Evolutionary conservation across 2,329 filamentous ascomycete genomes (phyloP), one percentile per base, ranked within the genome.

Genomic region (Arthrobotrys sphaeroides): DNA sequence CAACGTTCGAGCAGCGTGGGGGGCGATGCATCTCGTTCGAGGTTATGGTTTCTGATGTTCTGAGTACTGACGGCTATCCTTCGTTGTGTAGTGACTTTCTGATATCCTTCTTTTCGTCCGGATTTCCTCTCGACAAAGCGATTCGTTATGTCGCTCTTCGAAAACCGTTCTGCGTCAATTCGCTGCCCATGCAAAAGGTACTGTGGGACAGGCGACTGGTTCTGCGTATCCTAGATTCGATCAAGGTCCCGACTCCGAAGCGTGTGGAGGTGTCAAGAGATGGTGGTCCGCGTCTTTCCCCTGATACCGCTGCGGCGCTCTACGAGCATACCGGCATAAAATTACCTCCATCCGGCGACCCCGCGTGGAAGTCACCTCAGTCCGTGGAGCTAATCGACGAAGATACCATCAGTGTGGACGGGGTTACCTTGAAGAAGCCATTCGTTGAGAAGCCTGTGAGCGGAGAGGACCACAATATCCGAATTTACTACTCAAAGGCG

Each of bases 361-460:
- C 83, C 4, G 82, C 83, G 69, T 80, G 79, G 79, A 80, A 79
- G 45, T 70, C 79, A 24, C 90, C 90, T 1, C 85, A 88, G 62
- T 90, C 88, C 76, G 90, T 99, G 4, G 90, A 95, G 80, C 85
- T 99, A 78, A 94, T 98, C 77, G 90, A 96, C 78, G 92, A 92
- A 26, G 94, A 99, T 81, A 90, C 91, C 3, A 86, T 99, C 65
- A 89, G 90, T 43, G 94, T 99, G 7, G 94, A 99, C 81, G 95
- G 94, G 9, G 86, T 88, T 42, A 83, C 89, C 2, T 86, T 99
- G 49, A 90, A 87, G 79, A 99, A 99, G 81, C 95, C 95, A 0
- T 99, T 99, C 81, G 95, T 99, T 38, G 95, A 99, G 82, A 99
- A 99, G 82, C 95, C 95, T 0, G 94, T 93, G n/a, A 97, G 92